Conservation (phyloP, 108 stramenopile species). For the Mediolabrus comicus region DNA sequence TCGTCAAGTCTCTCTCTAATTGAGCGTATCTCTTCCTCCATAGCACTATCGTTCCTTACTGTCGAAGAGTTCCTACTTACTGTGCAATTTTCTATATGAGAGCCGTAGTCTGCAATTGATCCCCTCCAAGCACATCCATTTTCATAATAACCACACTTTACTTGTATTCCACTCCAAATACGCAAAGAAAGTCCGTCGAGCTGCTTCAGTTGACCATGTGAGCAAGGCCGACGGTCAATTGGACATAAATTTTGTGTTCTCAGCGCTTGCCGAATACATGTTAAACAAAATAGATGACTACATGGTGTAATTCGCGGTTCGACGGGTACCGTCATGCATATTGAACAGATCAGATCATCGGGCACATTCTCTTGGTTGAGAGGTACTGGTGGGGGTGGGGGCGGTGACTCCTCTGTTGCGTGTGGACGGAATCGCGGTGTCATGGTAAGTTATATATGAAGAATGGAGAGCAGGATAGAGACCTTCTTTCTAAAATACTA, state of each 20-base stretch:
- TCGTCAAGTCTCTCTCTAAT: conserved; percentile 1
- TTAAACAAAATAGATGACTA: conserved; percentile 22
- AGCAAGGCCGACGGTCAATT: conserved; percentile 3
- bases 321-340: conserved; percentile 27
- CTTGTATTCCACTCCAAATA: conserved; percentile 19
- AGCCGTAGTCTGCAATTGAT: conserved; percentile 10
- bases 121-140: conserved; percentile 29
- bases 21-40: conserved; percentile 6
- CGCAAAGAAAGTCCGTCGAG: conserved; percentile 7
- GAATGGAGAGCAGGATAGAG: too few species aligned
- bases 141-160: conserved; percentile 27
- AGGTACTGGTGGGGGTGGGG: conserved; percentile 5
- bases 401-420: too few species aligned
- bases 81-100: conserved; percentile 5
- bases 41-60: not conserved
- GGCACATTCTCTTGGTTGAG: conserved; percentile 9
- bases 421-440: too few species aligned
- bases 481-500: too few species aligned
- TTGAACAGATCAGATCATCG: conserved; percentile 22
- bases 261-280: conserved; percentile 12
- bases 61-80: not conserved
- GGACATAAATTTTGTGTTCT: conserved; percentile 3
- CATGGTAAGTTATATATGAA: too few species aligned
- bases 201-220: not conserved
- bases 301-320: conserved; percentile 9